Evolutionary conservation across 2,329 filamentous ascomycete species (phyloP).

Genomic region (Fusarium mexicanum): DNA sequence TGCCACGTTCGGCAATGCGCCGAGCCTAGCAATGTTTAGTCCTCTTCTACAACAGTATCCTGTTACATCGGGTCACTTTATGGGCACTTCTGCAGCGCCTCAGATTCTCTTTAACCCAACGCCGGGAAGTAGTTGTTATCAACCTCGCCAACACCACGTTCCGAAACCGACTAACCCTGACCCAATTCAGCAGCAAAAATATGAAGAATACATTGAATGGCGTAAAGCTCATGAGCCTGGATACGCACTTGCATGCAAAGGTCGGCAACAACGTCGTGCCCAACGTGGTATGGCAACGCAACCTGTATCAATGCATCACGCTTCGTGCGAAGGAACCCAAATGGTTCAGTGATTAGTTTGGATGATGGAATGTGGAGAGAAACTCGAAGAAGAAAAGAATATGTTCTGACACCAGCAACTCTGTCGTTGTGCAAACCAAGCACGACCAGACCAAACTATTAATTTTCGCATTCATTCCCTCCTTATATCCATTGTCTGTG

Average conservation of each 20-base stretch:
- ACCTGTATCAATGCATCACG: not conserved
- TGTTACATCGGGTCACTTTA: not conserved
- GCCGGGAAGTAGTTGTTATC: not conserved
- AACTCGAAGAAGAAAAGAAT: not conserved
- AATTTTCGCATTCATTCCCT: not conserved
- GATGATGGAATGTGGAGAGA: not conserved
- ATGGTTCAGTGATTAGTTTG: not conserved
- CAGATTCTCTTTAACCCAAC: constrained; percentile 3
- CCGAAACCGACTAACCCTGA: constrained; percentile 55
- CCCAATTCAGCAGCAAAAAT: constrained; percentile 54
- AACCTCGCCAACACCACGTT: constrained; percentile 36
- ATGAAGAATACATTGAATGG: constrained; percentile 61
- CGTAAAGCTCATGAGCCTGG: constrained; percentile 59
- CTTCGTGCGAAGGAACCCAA: not conserved
- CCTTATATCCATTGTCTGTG: not conserved
- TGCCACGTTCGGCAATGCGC: not conserved
- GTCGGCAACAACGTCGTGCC: constrained; percentile 53
- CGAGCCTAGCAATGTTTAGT: not conserved
- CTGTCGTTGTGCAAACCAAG: not conserved
- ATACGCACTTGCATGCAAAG: constrained; percentile 58
- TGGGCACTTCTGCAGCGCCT: not conserved
- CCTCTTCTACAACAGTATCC: constrained; percentile 1
- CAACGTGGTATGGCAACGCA: constrained; percentile 39
- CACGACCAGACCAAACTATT: not conserved
- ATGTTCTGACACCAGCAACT: not conserved